These are phyloP conservation scores for Microdochium trichocladiopsis DNA, from an alignment of 2,329 filamentous ascomycete genomes.

Conservation along the genomic window DNA sequence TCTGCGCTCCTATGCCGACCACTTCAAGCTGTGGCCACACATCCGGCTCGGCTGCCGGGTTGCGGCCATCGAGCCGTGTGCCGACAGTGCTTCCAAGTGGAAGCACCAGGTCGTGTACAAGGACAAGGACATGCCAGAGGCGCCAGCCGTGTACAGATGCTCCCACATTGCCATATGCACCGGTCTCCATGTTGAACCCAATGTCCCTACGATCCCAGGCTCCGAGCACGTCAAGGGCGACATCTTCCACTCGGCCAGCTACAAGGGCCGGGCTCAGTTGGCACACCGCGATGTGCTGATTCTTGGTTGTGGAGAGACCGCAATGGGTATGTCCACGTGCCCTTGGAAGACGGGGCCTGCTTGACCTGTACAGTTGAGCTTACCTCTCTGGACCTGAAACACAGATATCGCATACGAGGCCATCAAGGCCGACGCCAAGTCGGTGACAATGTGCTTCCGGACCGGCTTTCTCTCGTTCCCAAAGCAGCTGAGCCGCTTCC, in stretches of 20 bases:
- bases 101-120: background rate
- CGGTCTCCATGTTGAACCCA: background rate
- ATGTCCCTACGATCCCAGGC: background rate
- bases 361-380: background rate
- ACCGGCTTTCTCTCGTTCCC: background rate
- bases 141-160: background rate
- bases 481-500: background rate
- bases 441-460: background rate
- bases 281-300: background rate
- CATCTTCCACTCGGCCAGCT: background rate
- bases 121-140: background rate
- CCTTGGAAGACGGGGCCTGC: background rate
- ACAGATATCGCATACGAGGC: background rate
- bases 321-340: background rate
- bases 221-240: background rate
- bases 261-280: background rate
- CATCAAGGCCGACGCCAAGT: constrained; percentile 1
- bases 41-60: background rate
- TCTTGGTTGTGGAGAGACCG: background rate
- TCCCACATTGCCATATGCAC: background rate
- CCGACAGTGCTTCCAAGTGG: background rate
- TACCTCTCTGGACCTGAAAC: background rate
- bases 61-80: background rate
- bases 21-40: background rate
- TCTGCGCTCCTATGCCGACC: background rate